Evolutionary conservation across 768 basidiomycete genomes (phyloP), one percentile per base, ranked within the genome.

Genomic region (Exidia glandulosa): DNA sequence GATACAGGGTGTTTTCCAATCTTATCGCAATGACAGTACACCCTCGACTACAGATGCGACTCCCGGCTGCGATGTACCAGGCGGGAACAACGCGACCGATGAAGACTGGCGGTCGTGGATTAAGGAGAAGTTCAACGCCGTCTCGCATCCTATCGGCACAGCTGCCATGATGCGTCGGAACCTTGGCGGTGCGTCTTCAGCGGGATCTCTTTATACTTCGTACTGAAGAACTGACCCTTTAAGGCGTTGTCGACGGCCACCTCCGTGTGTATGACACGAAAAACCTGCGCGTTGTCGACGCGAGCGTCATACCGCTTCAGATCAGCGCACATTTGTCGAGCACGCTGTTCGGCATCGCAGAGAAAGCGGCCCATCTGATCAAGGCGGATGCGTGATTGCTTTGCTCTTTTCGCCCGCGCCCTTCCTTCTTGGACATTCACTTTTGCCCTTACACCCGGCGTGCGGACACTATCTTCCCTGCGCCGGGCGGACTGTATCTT

Each of bases 321-420:
- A 64, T 82, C 48, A 76, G 76, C 60, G 78, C 77, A 2, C 77
- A 79, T 62, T 60, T 79, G 58, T 73, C 72, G 32, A 72, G 76
- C 13, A 79, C 80, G 59, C 66, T 81, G 34, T 82, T 79, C 63
- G 80, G 77, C 25, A 72, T 83, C n/a, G 79, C 79, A 6, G 81
- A 81, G 70, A 80, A 80, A 66, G 79, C 79, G 19, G 79, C 78
- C 25, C 25, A 23, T 23, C 30, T 54, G 7, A 54, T 54, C 19
- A 23, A 27, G 25, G 50, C 50, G 10, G 50, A 29, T 25, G 41
- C 16, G 19, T 45, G 41, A 45, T 14, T 45, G 41, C 9, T n/a
- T n/a, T n/a, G n/a, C n/a, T n/a, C n/a, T n/a, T n/a, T n/a, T n/a
- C n/a, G n/a, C n/a, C n/a, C n/a, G n/a, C n/a, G n/a, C n/a, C n/a